Evolutionary conservation across 306 rosid species (phyloP).

Genomic region (Cyclanthera cordifolia): DNA sequence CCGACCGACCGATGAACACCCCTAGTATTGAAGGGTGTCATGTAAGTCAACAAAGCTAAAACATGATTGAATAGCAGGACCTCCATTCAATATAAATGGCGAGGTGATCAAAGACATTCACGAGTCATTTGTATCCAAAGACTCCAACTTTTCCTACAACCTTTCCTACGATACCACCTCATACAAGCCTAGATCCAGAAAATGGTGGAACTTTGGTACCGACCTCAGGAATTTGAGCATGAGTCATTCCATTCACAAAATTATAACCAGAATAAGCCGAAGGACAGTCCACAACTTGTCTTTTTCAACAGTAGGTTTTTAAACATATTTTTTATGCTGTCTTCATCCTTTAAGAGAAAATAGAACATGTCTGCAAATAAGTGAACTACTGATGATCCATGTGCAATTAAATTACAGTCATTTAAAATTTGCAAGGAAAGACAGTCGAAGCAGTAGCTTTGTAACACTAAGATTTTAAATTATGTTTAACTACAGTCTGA

Average conservation of each 20-base stretch:
- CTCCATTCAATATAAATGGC: not conserved
- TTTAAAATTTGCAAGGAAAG: not conserved
- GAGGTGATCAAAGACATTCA: not conserved
- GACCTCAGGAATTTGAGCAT: not conserved
- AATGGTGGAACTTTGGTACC: not conserved
- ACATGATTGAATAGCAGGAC: not conserved
- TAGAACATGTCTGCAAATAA: not conserved
- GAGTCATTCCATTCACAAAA: not conserved
- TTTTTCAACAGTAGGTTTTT: not conserved
- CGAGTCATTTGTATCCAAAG: constrained; percentile 1
- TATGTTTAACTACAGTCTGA: not conserved
- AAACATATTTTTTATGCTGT: not conserved
- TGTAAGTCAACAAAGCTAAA: not conserved
- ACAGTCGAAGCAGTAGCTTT: not conserved
- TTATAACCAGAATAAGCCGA: not conserved
- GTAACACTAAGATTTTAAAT: not conserved
- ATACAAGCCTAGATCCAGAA: not conserved
- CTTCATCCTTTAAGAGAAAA: not conserved
- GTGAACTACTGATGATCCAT: not conserved
- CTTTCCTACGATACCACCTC: not conserved
- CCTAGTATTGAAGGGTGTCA: not conserved
- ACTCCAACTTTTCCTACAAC: not conserved
- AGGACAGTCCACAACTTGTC: not conserved
- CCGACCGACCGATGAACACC: too few relatives aligned
- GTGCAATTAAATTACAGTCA: not conserved